Base-by-base conservation (phyloP, 352 stramenopile species). In the Discostella stelligera region DNA sequence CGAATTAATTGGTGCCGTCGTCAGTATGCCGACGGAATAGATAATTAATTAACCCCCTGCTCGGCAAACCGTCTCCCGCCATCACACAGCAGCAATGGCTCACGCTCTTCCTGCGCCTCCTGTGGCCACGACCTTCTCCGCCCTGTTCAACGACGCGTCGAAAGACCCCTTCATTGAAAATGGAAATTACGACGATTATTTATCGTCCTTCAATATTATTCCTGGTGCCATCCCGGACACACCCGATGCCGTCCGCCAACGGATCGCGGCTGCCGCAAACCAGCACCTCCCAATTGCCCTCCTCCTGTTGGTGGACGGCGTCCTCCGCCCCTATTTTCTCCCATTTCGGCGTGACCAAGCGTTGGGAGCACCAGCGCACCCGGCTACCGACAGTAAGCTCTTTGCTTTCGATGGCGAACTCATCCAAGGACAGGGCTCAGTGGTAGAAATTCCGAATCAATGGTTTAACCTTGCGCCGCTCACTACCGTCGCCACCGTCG, bases 141-240 rank as follows among this genome's bases (percentile, higher is more conserved):
- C 56, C 56, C 56, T 64, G 3, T 64, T 64, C 39, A 50, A 50
- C 39, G 56, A 64, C 18, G 14, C 56, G 16, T 64, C 56, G n/a
- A n/a, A 10, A 25, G 56, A 64, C 18, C 56, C 56, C 21, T 58
- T 58, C 50, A 9, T 58, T 11, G 20, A 27, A 11, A 46, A 64
- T 50, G 56, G 56, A 5, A 25, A 9, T 16, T 44, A 64, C 16
- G 56, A 64, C 30, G 30, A 63, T 25, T 50, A 37, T 50, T 64
- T 64, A 50, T 21, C 21, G 16, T 20, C 30, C 25, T 64, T 64
- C 21, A 50, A 21, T 27, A 64, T 64, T 27, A 27, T 25, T 27
- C 21, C 14, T 14, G n/a, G 14, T 50, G 39, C 20, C 56, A 8
- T 11, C 30, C 18, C 18, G 27, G 39, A 48, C 7, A 50, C 56